Percentiles rank a stretch among this genome's conserved stretches.
phyloP scores from a whole-genome alignment of 23 red algal genomes.

The Pyropia haitanensis region DNA sequence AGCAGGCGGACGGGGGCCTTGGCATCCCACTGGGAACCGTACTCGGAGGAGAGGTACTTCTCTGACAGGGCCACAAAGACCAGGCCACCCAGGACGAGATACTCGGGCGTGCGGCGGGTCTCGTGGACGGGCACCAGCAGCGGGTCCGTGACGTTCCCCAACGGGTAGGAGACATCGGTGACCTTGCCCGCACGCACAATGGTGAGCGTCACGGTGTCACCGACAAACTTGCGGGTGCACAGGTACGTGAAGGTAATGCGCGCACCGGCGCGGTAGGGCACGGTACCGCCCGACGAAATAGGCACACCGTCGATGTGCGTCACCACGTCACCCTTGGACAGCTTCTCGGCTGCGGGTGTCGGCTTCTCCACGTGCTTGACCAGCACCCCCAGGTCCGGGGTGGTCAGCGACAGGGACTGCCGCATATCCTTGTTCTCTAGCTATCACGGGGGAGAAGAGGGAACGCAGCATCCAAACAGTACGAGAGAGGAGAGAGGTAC shows the following conservation, averaged over 20 bases:
- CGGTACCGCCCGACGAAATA: conserved; percentile 79
- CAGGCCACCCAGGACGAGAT: conserved; percentile 72
- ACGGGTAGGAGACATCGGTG: conserved; percentile 45
- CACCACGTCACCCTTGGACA: conserved; percentile 78
- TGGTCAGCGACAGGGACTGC: conserved; percentile 38
- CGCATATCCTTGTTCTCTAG: conserved; percentile 78
- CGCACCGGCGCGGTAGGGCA: conserved; percentile 72
- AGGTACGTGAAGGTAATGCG: conserved; percentile 80
- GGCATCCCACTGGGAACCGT: conserved; percentile 54
- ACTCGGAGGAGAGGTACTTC: conserved; percentile 76
- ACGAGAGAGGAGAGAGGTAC: too few species aligned
- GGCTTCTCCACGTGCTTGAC: conserved; percentile 66
- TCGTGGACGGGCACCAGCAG: conserved; percentile 78
- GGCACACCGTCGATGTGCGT: conserved; percentile 67
- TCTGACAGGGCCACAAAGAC: conserved; percentile 89
- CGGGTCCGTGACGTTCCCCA: conserved; percentile 40
- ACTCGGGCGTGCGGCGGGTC: conserved; percentile 59
- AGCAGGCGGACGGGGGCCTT: conserved; percentile 71
- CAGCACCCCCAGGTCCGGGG: conserved; percentile 42
- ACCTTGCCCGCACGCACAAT: conserved; percentile 49
- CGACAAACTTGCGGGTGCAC: conserved; percentile 68
- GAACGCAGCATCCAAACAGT: too few species aligned
- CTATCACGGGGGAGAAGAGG: neutral
- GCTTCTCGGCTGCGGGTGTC: conserved; percentile 36
- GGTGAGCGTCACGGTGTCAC: conserved; percentile 36